Conservation (phyloP, 176 grass and related monocot genomes). For the Musa itinerans region DNA sequence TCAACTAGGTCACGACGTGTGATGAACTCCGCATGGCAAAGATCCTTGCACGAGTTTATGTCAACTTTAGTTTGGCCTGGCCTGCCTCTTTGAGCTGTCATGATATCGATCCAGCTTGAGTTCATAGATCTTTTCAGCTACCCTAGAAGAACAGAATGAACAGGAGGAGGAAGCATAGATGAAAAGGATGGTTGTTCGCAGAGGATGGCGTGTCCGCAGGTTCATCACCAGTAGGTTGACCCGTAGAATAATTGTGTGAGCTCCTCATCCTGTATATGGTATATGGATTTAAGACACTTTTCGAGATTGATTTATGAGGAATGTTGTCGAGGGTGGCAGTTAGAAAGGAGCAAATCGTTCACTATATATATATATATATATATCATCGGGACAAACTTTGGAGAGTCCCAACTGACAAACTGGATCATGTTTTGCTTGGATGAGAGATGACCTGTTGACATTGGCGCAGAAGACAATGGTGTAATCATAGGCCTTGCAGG, state of each 20-base stretch:
- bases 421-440: neutral
- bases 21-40: neutral
- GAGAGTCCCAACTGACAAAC: neutral
- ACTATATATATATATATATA: no score
- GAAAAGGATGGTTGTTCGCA: neutral
- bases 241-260: neutral
- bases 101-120: neutral
- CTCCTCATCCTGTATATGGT: neutral
- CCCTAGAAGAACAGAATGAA: neutral
- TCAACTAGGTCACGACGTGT: neutral
- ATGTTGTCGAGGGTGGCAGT: neutral
- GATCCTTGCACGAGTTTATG: neutral
- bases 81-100: neutral
- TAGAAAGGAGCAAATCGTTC: no score
- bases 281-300: neutral
- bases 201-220: neutral
- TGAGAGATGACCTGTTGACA: conserved; percentile 26
- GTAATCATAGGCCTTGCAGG: conserved; percentile 62
- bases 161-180: neutral
- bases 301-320: neutral
- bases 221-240: conserved; percentile 1
- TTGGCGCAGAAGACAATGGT: conserved; percentile 78
- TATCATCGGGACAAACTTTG: no score
- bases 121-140: neutral
- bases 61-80: neutral